Base-by-base conservation (phyloP, 805 yeast genomes). In the Lipomyces yamanashiensis region DNA sequence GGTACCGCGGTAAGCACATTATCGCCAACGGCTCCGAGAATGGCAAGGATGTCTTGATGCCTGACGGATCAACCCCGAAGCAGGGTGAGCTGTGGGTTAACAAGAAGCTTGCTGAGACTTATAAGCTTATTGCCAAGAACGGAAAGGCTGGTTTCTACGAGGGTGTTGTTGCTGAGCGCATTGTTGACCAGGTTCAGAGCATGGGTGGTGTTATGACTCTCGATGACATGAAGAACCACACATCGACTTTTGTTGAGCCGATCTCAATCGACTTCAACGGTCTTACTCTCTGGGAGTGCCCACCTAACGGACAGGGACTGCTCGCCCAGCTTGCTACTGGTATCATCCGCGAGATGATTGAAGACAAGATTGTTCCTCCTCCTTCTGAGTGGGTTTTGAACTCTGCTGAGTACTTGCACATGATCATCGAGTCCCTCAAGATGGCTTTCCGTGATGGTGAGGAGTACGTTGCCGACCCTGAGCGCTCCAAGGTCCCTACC, bases 301-400 rank as follows among this genome's bases (percentile, higher is more conserved):
- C 96, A 10, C 96, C 96, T 13, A 89, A 86, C 74, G 90, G 93
- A 3, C 90, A 89, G 59, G 96, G 96, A 8, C 75, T 89, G 13
- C 89, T 89, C 51, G 95, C 92, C 0, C 77, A 89, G 55, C 76
- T 88, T 17, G 86, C 93, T 0, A 74, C 88, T 55, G 95, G 93
- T 0, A 78, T 87, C 50, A 81, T 89, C 66, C 81, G 80, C 68
- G 82, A 83, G 43, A 78, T 89, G 63, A 84, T 84, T 39, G 76
- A 76, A 17, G 63, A 71, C 17, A 82, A 83, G 2, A 71, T 70
- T 17, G 75, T 79, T 12, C 74, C 80, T n/a, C 79, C 84, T 56
- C 71, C 87, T 48, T 62, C 67, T 40, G 58, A 64, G 17, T 64
- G 74, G 58, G 68, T 74, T 52, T 95, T 87, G 73, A 89, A 89